Base-by-base conservation (phyloP, 495 filamentous ascomycete species). In the Chaetomium tenue region DNA sequence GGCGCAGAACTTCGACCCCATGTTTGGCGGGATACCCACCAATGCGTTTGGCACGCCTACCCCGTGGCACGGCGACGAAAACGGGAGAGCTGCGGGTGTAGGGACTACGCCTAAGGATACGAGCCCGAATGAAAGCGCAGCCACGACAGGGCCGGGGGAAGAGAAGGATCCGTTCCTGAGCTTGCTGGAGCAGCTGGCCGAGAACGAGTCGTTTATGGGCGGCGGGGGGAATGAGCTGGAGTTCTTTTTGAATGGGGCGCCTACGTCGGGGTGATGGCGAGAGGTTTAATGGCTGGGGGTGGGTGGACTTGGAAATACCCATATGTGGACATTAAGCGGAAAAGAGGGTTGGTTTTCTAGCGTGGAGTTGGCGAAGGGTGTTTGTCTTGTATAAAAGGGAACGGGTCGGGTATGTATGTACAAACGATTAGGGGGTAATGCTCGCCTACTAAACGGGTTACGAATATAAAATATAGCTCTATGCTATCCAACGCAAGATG, bases 161-260 rank as follows among this genome's bases (percentile, higher is more conserved):
- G 90, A 92, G 63, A 91, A 89, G 61, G 90, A 93, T 70, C 90
- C 90, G 3, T 93, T 93, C 68, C 70, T 93, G 30, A 89, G 86
- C 63, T 71, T 93, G 53, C 78, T 93, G 42, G 90, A 93, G 71
- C 90, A 92, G 76, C 75, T 93, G 61, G 89, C 89, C 0, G 89
- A 92, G 74, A 91, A 90, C 70, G 90, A 91, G 70, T 81, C 85
- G 26, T 65, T 70, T 5, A 68, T 72, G 52, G 82, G 81, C 5
- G 81, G 80, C 7, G 68, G 72, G 15, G 87, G 87, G 30, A 89
- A 85, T 69, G 89, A 91, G 71, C 42, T 73, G 50, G 72, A 75
- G 63, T 92, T 89, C 76, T 90, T 91, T 68, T 72, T 91, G 22
- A 63, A 60, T 2, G 71, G 69, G 47, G 61, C 58, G 52, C 66